Percentiles rank a stretch among this genome's conserved stretches.
Evolutionary conservation across 371 early-diverging fungal species (phyloP).

Genomic region (Lichtheimia corymbifera): DNA sequence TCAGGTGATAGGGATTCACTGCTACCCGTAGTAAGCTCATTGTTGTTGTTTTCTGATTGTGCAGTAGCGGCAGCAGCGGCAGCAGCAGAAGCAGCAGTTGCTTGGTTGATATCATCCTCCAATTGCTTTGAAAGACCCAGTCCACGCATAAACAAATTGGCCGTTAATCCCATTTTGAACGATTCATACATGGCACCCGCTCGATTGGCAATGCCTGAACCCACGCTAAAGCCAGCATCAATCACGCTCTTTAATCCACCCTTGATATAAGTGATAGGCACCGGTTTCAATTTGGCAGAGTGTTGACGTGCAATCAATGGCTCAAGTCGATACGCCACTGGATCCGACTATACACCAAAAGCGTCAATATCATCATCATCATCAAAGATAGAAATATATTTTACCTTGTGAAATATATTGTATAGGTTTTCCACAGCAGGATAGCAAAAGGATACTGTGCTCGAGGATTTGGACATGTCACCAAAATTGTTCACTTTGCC

Average conservation of each 20-base stretch:
- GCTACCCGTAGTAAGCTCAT: too few relatives aligned
- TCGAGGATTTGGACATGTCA: slow-evolving; percentile 20
- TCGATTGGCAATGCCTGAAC: slow-evolving; percentile 67
- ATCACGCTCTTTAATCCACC: slow-evolving; percentile 77
- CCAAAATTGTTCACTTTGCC: slow-evolving; percentile 3
- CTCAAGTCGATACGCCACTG: slow-evolving; percentile 72
- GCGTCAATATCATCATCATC: background rate
- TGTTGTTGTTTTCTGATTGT: background rate
- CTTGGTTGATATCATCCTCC: slow-evolving; percentile 5
- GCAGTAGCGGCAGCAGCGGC: background rate
- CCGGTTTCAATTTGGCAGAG: slow-evolving; percentile 60
- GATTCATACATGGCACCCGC: slow-evolving; percentile 73
- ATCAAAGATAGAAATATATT: background rate
- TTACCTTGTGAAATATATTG: slow-evolving; percentile 77
- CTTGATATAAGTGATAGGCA: slow-evolving; percentile 78
- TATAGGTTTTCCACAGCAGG: slow-evolving; percentile 73
- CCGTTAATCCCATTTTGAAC: slow-evolving; percentile 56
- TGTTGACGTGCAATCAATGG: slow-evolving; percentile 64
- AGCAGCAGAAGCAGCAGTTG: background rate
- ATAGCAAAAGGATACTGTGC: slow-evolving; percentile 45
- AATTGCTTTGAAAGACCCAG: slow-evolving; percentile 41
- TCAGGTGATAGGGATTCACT: background rate
- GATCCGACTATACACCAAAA: slow-evolving; percentile 35
- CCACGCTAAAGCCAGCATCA: slow-evolving; percentile 62
- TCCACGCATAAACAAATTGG: slow-evolving; percentile 57